A percentile compares a stretch with the other conserved stretches of the same genome.
phyloP scores from a whole-genome alignment of 495 filamentous ascomycete genomes.

The Xeromyces bisporus region DNA sequence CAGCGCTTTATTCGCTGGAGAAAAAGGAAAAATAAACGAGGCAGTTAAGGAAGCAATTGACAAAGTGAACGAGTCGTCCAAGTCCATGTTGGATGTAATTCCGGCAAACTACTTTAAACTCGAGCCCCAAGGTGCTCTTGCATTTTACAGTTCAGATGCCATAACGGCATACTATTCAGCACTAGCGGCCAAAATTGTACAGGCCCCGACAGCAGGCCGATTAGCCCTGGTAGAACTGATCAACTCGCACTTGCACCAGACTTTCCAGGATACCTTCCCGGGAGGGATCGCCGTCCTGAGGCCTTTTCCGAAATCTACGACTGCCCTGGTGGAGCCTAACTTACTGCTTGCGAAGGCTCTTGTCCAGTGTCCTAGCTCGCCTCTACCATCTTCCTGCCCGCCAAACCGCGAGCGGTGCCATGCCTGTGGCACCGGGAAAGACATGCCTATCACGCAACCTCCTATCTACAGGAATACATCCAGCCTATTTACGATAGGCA shows the following conservation, averaged over 20 bases:
- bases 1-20: constrained; percentile 56
- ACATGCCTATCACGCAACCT: constrained; percentile 40
- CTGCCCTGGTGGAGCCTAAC: constrained; percentile 51
- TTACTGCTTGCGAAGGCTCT: constrained; percentile 55
- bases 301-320: constrained; percentile 54
- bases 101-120: constrained; percentile 40
- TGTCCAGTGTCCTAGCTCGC: constrained; percentile 50
- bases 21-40: constrained; percentile 44
- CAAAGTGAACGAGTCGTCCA: constrained; percentile 34
- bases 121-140: constrained; percentile 51
- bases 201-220: constrained; percentile 40
- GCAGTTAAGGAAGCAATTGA: constrained; percentile 51
- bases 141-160: constrained; percentile 53
- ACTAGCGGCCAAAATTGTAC: constrained; percentile 42
- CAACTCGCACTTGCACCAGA: constrained; percentile 70
- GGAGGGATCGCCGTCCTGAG: constrained; percentile 65
- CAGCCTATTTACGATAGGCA: constrained; percentile 60
- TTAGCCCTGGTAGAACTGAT: constrained; percentile 54
- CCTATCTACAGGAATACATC: constrained; percentile 42
- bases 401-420: constrained; percentile 60
- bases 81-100: constrained; percentile 41
- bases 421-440: constrained; percentile 44
- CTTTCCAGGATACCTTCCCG: constrained; percentile 64
- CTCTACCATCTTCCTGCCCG: constrained; percentile 65
- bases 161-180: constrained; percentile 46